Evolutionary conservation across 352 stramenopile genomes (phyloP).

Genomic region (Globisporangium irregulare): DNA sequence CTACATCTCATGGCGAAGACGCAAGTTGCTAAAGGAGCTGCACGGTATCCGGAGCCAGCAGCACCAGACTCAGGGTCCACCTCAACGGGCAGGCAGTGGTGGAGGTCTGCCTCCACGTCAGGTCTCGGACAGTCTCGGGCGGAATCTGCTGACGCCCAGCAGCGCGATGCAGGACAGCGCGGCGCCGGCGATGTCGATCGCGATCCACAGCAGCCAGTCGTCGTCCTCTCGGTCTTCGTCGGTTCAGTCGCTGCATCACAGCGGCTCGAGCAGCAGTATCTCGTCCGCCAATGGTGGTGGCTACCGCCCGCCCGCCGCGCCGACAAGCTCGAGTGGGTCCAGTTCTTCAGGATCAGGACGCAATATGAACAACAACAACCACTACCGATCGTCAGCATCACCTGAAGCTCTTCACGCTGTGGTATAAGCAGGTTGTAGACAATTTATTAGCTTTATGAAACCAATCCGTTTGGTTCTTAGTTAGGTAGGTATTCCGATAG

Average conservation of each 20-base stretch:
- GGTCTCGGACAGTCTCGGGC: slow-evolving; percentile 40
- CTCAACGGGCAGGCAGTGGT: neutral
- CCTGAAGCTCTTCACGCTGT: neutral
- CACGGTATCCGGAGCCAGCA: slow-evolving; percentile 33
- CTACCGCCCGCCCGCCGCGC: slow-evolving; percentile 3
- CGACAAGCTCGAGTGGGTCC: neutral
- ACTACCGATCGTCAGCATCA: neutral
- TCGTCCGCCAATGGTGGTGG: slow-evolving; percentile 24
- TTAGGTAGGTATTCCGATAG: neutral
- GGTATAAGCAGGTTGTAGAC: neutral
- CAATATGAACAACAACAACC: neutral
- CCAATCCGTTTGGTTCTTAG: neutral
- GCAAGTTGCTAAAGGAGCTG: slow-evolving; percentile 44
- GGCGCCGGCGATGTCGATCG: slow-evolving; percentile 22
- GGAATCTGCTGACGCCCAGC: slow-evolving; percentile 38
- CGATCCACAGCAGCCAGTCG: slow-evolving; percentile 9
- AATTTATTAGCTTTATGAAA: slow-evolving; percentile 1
- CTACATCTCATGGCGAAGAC: slow-evolving; percentile 53
- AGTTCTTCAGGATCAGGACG: neutral
- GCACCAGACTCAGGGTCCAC: slow-evolving; percentile 10
- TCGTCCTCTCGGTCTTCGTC: neutral
- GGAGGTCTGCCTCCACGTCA: slow-evolving; percentile 19
- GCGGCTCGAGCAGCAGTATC: slow-evolving; percentile 16
- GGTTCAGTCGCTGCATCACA: neutral
- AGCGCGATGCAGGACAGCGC: slow-evolving; percentile 17